These are phyloP conservation scores for Syzygium syzygioides DNA, from an alignment of 441 rosid species.

Conservation along the genomic window DNA sequence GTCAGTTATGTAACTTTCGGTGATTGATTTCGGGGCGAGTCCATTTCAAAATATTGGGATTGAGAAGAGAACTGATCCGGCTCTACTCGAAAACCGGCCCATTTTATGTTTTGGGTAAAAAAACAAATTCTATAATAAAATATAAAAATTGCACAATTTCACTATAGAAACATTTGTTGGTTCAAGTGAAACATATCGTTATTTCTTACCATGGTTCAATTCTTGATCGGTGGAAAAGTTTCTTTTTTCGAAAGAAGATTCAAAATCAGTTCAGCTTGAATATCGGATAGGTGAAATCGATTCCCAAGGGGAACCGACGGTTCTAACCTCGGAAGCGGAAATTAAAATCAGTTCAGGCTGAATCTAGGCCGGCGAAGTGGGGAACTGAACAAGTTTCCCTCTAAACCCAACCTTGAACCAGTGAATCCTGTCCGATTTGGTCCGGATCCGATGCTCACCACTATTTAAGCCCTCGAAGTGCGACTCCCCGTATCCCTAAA, in stretches of 20 bases:
- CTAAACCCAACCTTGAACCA: rapidly evolving
- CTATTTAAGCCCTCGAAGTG: background rate
- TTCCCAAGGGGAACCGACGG: background rate
- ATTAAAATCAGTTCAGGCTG: background rate
- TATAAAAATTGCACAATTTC: background rate
- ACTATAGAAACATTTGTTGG: background rate
- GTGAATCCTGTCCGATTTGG: background rate
- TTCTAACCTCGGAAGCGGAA: rapidly evolving
- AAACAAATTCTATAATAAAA: background rate
- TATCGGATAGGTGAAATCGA: background rate
- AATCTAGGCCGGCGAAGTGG: background rate
- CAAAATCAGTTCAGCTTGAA: background rate
- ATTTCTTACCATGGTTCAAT: background rate
- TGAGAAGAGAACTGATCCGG: background rate
- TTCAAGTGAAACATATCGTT: background rate
- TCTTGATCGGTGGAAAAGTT: background rate
- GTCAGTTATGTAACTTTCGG: rapidly evolving
- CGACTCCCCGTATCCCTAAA: background rate
- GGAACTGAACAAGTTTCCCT: background rate
- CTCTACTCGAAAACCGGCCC: rapidly evolving
- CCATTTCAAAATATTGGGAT: background rate
- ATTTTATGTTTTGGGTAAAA: background rate
- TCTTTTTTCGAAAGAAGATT: background rate
- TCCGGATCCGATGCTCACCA: background rate
- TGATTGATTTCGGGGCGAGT: background rate